Evolutionary conservation across 1,139 yeast species (phyloP).

Genomic region (Sugiyamaella xylanicola): DNA sequence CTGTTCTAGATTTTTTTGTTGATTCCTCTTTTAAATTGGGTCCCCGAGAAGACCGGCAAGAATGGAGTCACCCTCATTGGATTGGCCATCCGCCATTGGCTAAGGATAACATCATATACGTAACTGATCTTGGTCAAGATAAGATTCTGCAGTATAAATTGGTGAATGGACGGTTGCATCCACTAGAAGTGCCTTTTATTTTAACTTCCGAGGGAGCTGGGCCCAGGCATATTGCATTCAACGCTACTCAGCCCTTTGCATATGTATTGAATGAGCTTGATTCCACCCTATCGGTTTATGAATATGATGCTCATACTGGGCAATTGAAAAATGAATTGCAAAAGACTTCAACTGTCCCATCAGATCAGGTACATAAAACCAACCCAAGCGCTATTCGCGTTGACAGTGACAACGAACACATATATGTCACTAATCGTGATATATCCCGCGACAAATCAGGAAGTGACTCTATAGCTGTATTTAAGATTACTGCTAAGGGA

Average conservation of each 20-base stretch:
- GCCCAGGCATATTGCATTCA: constrained; percentile 22
- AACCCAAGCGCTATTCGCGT: constrained; percentile 20
- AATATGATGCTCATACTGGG: constrained; percentile 17
- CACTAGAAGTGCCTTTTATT: constrained; percentile 16
- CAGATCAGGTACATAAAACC: constrained; percentile 11
- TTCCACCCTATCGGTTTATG: constrained; percentile 18
- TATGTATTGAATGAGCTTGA: constrained; percentile 23
- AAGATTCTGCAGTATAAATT: constrained; percentile 19
- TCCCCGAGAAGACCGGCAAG: constrained; percentile 21
- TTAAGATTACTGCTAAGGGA: constrained; percentile 16
- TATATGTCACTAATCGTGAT: constrained; percentile 24
- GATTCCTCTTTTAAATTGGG: constrained; percentile 18
- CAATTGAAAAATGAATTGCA: constrained; percentile 14
- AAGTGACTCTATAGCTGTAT: constrained; percentile 22
- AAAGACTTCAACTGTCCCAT: constrained; percentile 12
- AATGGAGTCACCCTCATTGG: constrained; percentile 24
- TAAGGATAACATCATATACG: constrained; percentile 17
- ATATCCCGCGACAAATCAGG: constrained; percentile 22
- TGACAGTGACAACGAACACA: constrained; percentile 15
- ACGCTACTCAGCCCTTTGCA: constrained; percentile 16
- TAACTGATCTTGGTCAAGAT: constrained; percentile 24
- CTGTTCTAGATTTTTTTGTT: constrained; percentile 5
- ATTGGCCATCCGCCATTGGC: constrained; percentile 20
- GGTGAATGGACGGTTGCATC: constrained; percentile 7
- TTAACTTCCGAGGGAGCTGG: constrained; percentile 19